These are phyloP conservation scores for Moesziomyces globuligerus DNA, from an alignment of 1,284 basidiomycete species.

Conservation along the genomic window DNA sequence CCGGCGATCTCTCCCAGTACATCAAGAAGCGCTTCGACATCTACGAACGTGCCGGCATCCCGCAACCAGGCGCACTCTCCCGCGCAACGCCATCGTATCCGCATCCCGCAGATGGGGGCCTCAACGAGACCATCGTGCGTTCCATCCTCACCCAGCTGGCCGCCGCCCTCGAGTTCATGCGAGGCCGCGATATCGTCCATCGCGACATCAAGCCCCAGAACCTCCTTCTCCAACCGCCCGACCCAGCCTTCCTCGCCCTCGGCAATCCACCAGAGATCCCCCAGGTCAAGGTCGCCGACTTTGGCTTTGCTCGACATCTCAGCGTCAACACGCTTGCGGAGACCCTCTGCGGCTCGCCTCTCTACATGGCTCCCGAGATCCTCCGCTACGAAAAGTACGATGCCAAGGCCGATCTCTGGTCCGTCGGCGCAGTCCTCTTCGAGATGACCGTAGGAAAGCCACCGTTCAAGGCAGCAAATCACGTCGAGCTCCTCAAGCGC, in stretches of 20 bases:
- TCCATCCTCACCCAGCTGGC: constrained; percentile 96
- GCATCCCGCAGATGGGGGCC: constrained; percentile 87
- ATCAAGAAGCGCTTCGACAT: constrained; percentile 72
- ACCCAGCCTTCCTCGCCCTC: constrained; percentile 78
- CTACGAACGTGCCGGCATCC: constrained; percentile 33
- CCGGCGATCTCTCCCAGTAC: constrained; percentile 93
- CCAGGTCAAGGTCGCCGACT: constrained; percentile 77
- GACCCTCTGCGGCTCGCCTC: constrained; percentile 94
- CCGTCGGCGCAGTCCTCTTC: constrained; percentile 93
- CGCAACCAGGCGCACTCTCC: constrained; percentile 17
- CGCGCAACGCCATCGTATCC: constrained; percentile 75
- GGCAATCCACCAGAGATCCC: constrained; percentile 83
- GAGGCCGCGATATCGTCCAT: constrained; percentile 89
- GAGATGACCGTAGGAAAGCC: constrained; percentile 94
- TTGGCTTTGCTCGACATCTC: constrained; percentile 93
- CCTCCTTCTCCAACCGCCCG: constrained; percentile 85
- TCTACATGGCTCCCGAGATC: constrained; percentile 99
- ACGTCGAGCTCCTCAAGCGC: constrained; percentile 91
- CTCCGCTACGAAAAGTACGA: constrained; percentile 97
- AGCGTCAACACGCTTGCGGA: constrained; percentile 94
- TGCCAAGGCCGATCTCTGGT: constrained; percentile 97
- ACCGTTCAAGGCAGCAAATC: constrained; percentile 93
- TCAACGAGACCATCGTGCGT: constrained; percentile 89
- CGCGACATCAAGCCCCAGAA: constrained; percentile 99
- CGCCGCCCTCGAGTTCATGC: constrained; percentile 89